Evolutionary conservation across 2,329 filamentous ascomycete species (phyloP), one percentile per base, ranked within the genome.

Genomic region (Ophiostoma australiae): DNA sequence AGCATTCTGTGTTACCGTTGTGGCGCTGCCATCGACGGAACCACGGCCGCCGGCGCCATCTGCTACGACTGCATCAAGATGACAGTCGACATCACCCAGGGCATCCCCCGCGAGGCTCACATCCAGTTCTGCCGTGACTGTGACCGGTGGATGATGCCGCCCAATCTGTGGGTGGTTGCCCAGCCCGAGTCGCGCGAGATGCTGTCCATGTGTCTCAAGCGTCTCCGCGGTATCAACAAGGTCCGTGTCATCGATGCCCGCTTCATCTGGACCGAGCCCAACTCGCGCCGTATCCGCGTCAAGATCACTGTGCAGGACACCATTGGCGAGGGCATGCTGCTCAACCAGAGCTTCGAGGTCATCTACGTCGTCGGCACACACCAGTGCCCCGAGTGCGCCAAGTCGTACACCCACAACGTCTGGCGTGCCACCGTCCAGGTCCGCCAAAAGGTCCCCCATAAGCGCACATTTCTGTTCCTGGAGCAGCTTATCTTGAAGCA

Each of bases 1-100:
- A 92, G 89, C n/a, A 97, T 98, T 78, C 91, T 99, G 72, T 99
- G 95, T 82, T 97, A 93, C 84, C 97, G 98, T 85, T 99, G 95
- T 81, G 95, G 94, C 78, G 93, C 92, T 73, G 90, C 94, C 55
- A 97, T 99, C 77, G 94, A 97, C 81, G 95, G 95, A 80, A 97
- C 93, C 23, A 88, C 89, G 17, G 86, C 92, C 35, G 90, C 91
- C 70, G 93, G 93, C 73, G 94, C 95, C 58, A 89, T 97, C 71
- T 99, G 95, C 83, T 93, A 93, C 80, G 94, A 98, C 84, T 98
- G 95, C 81, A 89, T 98, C 79, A 97, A 97, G 80, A 87, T 96
- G 76, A 96, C 93, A 68, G 88, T 96, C 81, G 95, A 99, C 81
- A 94, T 97, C 76, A 96, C 94, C 35, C 85, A 91, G 78, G 93